Evolutionary conservation across 2,329 filamentous ascomycete species (phyloP), one percentile per base, ranked within the genome.

Genomic region (Monilinia laxa): DNA sequence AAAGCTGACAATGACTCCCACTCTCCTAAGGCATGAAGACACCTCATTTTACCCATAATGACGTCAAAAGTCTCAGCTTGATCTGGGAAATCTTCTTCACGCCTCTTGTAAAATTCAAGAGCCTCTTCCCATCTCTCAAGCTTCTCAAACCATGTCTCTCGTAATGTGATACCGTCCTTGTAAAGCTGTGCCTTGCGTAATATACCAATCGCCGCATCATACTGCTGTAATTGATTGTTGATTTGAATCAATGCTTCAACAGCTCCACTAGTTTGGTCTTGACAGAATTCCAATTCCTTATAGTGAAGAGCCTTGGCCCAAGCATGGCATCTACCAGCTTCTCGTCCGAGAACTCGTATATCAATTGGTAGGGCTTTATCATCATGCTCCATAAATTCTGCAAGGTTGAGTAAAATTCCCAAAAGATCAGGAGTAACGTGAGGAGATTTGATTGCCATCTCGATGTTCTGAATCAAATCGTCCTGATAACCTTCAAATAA

Each of bases 311-410:
- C 95, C 79, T 99, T 99, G 45, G 95, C 95, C 76, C 96, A 99
- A 5, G 95, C 96, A 78, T 99, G 95, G 72, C 96, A 99, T 74
- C 96, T 94, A 25, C 91, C 94, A 59, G 95, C 95, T 77, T 98
- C 96, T 76, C 94, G 90, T 42, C 96, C 96, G 14, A 99, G 84
- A 12, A 95, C 93, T 59, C 95, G 85, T 70, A 99, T 97, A 76
- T 99, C 96, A 70, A 99, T 99, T 1, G 95, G 95, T 63, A 99
- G 81, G 18, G 96, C 94, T 78, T 99, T 99, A 77, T 99, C 95
- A 73, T 99, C 96, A 75, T 99, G 95, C 77, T 99, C 95, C 95
- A 99, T 99, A 78, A 99, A 99, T 77, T 99, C 95, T 28, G 95
- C 95, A 62, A 99, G 84, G 75, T 99, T 99, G 59, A 99, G 86